Evolutionary conservation across 306 rosid species (phyloP).

Genomic region (Lupinus albus): DNA sequence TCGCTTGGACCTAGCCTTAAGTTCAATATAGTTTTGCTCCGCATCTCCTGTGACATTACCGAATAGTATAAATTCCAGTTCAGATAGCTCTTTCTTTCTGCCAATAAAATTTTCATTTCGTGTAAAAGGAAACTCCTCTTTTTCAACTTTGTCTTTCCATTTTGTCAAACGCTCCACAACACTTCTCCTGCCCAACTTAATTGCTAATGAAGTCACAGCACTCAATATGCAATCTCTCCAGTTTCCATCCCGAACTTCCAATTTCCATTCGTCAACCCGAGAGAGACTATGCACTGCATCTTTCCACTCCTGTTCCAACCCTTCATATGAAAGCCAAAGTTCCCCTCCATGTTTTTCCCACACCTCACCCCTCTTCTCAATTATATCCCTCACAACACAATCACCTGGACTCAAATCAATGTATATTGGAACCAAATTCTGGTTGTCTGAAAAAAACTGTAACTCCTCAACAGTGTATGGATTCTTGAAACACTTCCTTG

Average conservation of each 20-base stretch:
- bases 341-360: constrained; percentile 91
- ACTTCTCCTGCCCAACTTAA: constrained; percentile 79
- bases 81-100: constrained; percentile 77
- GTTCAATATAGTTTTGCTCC: constrained; percentile 74
- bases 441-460: constrained; percentile 66
- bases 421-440: constrained; percentile 84
- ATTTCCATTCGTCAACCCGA: constrained; percentile 81
- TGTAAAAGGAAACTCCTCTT: constrained; percentile 77
- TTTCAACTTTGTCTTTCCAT: constrained; percentile 79
- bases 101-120: constrained; percentile 76
- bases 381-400: constrained; percentile 83
- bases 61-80: constrained; percentile 81
- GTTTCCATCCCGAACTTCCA: constrained; percentile 84
- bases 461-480: constrained; percentile 83
- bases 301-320: constrained; percentile 82
- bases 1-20: constrained; percentile 72
- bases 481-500: constrained; percentile 82
- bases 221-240: constrained; percentile 87
- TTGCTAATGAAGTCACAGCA: constrained; percentile 65
- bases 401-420: constrained; percentile 77
- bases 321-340: constrained; percentile 77
- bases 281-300: constrained; percentile 75
- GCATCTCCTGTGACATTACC: constrained; percentile 77
- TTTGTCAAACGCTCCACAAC: constrained; percentile 69
- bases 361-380: constrained; percentile 87